Percentiles rank a stretch among this genome's conserved stretches.
Evolutionary conservation across 306 rosid genomes (phyloP).

Genomic region (Prunus davidiana): DNA sequence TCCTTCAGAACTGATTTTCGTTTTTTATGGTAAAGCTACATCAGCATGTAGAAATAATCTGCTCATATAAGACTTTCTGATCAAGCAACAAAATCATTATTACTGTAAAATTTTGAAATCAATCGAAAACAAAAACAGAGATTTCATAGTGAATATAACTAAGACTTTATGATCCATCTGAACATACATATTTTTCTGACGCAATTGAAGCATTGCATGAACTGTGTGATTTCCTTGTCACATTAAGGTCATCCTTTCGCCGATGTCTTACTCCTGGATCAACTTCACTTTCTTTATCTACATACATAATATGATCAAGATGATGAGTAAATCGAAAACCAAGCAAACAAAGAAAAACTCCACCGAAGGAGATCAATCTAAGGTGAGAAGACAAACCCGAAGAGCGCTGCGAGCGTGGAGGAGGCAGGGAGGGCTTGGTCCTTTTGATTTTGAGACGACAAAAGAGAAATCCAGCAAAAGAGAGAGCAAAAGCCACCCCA

Average conservation of each 20-base stretch:
- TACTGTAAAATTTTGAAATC: background rate
- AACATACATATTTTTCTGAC: constrained; percentile 36
- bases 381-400: constrained; percentile 39
- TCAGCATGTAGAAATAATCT: background rate
- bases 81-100: background rate
- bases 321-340: background rate
- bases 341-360: background rate
- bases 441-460: constrained; percentile 49
- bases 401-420: constrained; percentile 30
- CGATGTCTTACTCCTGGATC: constrained; percentile 26
- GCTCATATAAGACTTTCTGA: background rate
- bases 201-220: constrained; percentile 36
- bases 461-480: constrained; percentile 67
- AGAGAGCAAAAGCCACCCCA: constrained; percentile 70
- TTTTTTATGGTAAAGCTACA: background rate
- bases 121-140: background rate
- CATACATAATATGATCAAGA: background rate
- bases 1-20: background rate
- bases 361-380: background rate
- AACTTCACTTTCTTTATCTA: constrained; percentile 41
- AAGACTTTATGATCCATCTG: constrained; percentile 6
- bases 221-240: constrained; percentile 25
- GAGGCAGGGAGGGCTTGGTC: constrained; percentile 31
- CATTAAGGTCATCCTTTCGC: constrained; percentile 19
- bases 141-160: background rate